Evolutionary conservation across 805 yeast species (phyloP).

Genomic region (Candida sphagnicola): DNA sequence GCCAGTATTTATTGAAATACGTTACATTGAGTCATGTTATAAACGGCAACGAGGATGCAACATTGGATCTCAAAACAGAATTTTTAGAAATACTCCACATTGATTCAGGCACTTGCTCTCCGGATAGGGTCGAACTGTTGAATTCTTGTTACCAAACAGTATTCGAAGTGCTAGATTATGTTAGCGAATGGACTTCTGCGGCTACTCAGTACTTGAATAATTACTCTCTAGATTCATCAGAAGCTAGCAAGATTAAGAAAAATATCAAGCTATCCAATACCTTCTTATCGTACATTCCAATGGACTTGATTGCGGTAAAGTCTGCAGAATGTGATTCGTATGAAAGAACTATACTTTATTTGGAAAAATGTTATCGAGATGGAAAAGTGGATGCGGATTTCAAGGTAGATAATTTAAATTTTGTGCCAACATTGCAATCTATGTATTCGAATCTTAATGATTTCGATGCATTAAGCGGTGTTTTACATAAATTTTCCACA

Average conservation of each 20-base stretch:
- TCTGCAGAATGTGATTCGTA: constrained; percentile 81
- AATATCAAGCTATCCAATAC: constrained; percentile 32
- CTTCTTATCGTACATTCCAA: constrained; percentile 57
- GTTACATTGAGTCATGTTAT: constrained; percentile 63
- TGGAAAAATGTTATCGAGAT: constrained; percentile 68
- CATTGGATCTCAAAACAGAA: constrained; percentile 52
- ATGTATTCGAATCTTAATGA: constrained; percentile 89
- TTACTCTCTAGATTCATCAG: constrained; percentile 14
- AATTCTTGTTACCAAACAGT: constrained; percentile 67
- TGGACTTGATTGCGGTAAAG: constrained; percentile 66
- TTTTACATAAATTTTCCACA: constrained; percentile 67
- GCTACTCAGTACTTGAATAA: constrained; percentile 31
- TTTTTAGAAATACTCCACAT: constrained; percentile 54
- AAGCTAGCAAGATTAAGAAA: constrained; percentile 19
- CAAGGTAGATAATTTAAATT: constrained; percentile 31
- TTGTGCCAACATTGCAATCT: constrained; percentile 55
- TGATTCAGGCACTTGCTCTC: constrained; percentile 40
- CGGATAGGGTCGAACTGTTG: constrained; percentile 54
- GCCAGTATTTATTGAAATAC: constrained; percentile 74
- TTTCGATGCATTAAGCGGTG: constrained; percentile 85
- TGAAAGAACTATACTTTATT: constrained; percentile 81
- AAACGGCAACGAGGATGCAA: constrained; percentile 34
- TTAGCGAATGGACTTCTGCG: constrained; percentile 67
- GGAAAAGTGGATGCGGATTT: constrained; percentile 19
- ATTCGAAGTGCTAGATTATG: constrained; percentile 77